Evolutionary conservation across 495 filamentous ascomycete species (phyloP).

Genomic region (Hypoxylon trugodes): DNA sequence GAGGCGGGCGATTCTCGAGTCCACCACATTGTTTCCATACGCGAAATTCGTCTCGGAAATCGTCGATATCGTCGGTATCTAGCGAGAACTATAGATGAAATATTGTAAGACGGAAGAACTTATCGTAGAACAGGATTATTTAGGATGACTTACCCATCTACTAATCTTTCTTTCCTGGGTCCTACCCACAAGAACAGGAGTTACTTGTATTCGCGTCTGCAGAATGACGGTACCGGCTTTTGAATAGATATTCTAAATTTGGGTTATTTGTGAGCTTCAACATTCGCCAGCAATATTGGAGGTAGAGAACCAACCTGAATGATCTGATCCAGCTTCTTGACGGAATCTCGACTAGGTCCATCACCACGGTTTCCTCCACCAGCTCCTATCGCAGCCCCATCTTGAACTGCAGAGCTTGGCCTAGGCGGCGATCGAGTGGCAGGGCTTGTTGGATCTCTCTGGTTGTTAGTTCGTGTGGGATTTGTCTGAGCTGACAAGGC

Average conservation of each 20-base stretch:
- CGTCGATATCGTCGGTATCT: slow-evolving; percentile 90
- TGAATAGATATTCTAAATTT: slow-evolving; percentile 80
- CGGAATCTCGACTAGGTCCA: slow-evolving; percentile 64
- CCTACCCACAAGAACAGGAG: slow-evolving; percentile 65
- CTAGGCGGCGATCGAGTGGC: slow-evolving; percentile 46
- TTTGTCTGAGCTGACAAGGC: slow-evolving; percentile 72
- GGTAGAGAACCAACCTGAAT: slow-evolving; percentile 71
- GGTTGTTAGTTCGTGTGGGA: slow-evolving; percentile 74
- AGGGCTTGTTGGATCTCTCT: slow-evolving; percentile 65
- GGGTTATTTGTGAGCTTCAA: slow-evolving; percentile 6
- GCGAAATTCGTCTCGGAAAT: slow-evolving; percentile 78
- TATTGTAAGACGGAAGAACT: slow-evolving; percentile 30
- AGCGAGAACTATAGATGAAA: slow-evolving; percentile 78
- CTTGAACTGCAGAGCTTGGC: slow-evolving; percentile 48
- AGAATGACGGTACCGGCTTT: slow-evolving; percentile 90
- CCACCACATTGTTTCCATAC: slow-evolving; percentile 82
- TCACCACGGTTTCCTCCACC: slow-evolving; percentile 56
- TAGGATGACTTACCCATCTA: slow-evolving; percentile 81
- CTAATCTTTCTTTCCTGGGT: slow-evolving; percentile 70
- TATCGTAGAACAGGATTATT: background rate
- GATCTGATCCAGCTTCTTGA: slow-evolving; percentile 86
- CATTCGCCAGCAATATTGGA: background rate
- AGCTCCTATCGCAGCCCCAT: slow-evolving; percentile 50
- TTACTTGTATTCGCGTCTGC: slow-evolving; percentile 75
- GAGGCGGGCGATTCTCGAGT: slow-evolving; percentile 79